Evolutionary conservation across 1,284 basidiomycete species (phyloP).

Genomic region (Neonothopanus nambi): DNA sequence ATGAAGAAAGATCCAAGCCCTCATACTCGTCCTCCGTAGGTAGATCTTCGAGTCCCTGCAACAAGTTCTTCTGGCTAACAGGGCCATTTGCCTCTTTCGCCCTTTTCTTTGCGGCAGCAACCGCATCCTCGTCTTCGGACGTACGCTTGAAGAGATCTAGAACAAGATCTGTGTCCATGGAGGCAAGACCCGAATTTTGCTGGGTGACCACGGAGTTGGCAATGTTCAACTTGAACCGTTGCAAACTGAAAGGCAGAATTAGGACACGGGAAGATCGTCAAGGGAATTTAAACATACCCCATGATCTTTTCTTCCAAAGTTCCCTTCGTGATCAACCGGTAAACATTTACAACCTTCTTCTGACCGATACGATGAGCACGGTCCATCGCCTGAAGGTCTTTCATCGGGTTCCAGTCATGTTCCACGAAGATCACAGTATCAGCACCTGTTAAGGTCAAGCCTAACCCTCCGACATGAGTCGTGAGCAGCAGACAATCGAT

Average conservation of each 20-base stretch:
- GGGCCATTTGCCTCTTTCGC: constrained; percentile 53
- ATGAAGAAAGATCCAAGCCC: constrained; percentile 79
- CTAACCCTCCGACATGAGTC: constrained; percentile 95
- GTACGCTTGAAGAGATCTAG: constrained; percentile 92
- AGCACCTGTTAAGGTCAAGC: constrained; percentile 95
- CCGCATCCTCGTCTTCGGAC: constrained; percentile 69
- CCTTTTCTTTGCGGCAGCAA: constrained; percentile 55
- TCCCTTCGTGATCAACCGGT: constrained; percentile 94
- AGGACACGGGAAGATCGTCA: constrained; percentile 16
- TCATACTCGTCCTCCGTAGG: constrained; percentile 91
- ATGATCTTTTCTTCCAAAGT: constrained; percentile 99
- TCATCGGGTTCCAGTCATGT: constrained; percentile 99
- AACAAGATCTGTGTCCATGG: constrained; percentile 98
- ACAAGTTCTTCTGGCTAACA: constrained; percentile 72
- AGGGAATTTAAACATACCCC: constrained; percentile 67
- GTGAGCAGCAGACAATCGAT: constrained; percentile 97
- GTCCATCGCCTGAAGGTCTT: constrained; percentile 99
- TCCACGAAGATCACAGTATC: constrained; percentile 99
- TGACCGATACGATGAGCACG: constrained; percentile 97
- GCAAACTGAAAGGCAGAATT: constrained; percentile 59
- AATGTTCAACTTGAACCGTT: constrained; percentile 99
- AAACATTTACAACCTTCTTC: constrained; percentile 99
- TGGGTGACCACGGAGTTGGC: constrained; percentile 97
- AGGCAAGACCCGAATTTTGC: constrained; percentile 90
- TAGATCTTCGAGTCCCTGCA: constrained; percentile 86